Percentiles rank a stretch among this genome's conserved stretches.
Conservation (phyloP, 2,329 filamentous ascomycete species). For the Alternaria sp. region DNA sequence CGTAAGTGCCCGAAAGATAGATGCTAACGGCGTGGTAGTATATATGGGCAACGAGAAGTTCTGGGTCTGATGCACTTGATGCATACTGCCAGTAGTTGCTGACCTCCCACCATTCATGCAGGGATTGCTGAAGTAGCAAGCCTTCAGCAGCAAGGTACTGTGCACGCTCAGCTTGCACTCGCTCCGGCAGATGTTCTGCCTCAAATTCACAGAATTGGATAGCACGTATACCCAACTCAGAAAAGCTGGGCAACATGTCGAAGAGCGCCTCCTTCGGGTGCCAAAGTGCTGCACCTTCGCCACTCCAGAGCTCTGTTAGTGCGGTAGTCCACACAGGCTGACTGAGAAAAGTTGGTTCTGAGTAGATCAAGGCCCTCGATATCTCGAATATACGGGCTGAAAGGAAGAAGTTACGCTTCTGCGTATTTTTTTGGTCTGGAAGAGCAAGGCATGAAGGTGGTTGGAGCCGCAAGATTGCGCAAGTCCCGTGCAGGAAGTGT, state of each 20-base stretch:
- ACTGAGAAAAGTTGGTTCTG: slow-evolving; percentile 29
- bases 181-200: not conserved
- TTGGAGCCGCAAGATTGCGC: slow-evolving; percentile 30
- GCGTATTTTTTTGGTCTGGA: slow-evolving; percentile 1
- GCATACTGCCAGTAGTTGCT: slow-evolving; percentile 15
- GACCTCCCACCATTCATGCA: slow-evolving; percentile 25
- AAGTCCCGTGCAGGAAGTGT: slow-evolving; percentile 37
- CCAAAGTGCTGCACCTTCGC: slow-evolving; percentile 17
- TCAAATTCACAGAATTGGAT: slow-evolving; percentile 10
- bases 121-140: slow-evolving; percentile 14
- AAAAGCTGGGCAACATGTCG: slow-evolving; percentile 30
- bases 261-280: slow-evolving; percentile 36
- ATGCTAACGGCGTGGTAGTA: slow-evolving; percentile 38
- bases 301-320: slow-evolving; percentile 23
- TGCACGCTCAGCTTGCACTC: not conserved
- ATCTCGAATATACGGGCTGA: slow-evolving; percentile 37
- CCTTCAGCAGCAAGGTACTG: slow-evolving; percentile 26
- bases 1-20: slow-evolving; percentile 36
- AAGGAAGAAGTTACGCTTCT: slow-evolving; percentile 32
- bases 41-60: slow-evolving; percentile 18
- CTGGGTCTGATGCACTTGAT: slow-evolving; percentile 7
- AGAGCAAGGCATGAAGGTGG: slow-evolving; percentile 14
- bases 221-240: slow-evolving; percentile 26
- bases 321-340: slow-evolving; percentile 24
- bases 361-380: slow-evolving; percentile 32